Conservation (phyloP, 2,329 filamentous ascomycete genomes). For the Ascochyta fabae region DNA sequence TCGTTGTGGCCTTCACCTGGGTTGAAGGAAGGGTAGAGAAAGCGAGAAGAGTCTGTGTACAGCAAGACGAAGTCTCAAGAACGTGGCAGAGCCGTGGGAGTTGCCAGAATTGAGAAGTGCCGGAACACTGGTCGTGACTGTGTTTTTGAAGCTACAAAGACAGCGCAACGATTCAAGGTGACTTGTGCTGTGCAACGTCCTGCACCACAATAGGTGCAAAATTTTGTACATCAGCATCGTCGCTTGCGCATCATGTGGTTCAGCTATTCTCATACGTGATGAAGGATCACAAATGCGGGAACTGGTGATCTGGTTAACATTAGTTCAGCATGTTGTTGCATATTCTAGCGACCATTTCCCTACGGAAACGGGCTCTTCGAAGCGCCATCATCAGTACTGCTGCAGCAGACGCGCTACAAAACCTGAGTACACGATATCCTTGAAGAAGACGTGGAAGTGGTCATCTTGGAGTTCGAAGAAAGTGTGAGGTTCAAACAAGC, state of each 20-base stretch:
- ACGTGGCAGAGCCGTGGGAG: constrained; percentile 1
- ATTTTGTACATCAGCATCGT: background rate
- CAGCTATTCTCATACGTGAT: background rate
- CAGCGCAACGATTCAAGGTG: background rate
- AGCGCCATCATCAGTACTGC: background rate
- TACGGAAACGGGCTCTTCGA: background rate
- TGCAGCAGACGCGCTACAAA: background rate
- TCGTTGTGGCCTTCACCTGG: constrained; percentile 13
- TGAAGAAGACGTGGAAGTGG: background rate
- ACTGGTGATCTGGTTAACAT: too few species aligned
- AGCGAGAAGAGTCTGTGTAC: constrained; percentile 7
- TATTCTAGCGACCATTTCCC: background rate
- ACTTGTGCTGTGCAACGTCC: background rate
- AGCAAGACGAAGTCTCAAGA: constrained; percentile 10
- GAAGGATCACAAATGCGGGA: too few species aligned
- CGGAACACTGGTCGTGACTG: constrained; percentile 2
- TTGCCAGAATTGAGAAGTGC: background rate
- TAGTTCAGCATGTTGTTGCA: too few species aligned
- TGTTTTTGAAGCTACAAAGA: background rate
- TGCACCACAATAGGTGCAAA: background rate
- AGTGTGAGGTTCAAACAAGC: constrained; percentile 10
- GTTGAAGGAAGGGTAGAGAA: constrained; percentile 5
- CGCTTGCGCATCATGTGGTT: background rate
- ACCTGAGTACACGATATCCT: background rate
- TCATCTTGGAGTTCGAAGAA: background rate